These are phyloP conservation scores for Pseudomicrostroma phylloplanum DNA, from an alignment of 1,284 basidiomycete species.

Conservation along the genomic window DNA sequence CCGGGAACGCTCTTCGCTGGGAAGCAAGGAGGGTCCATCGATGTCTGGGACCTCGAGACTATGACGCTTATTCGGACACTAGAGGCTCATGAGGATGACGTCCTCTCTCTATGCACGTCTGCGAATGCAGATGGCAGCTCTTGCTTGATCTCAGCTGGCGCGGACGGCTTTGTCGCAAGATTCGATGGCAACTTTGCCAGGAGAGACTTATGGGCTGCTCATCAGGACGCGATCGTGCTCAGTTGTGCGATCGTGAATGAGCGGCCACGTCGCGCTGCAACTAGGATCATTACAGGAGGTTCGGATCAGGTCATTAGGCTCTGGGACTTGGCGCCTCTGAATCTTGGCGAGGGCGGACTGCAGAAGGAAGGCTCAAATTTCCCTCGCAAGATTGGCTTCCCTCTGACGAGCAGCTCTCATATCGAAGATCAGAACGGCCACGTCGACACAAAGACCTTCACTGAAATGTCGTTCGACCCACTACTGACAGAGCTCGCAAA, in stretches of 20 bases:
- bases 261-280: constrained; percentile 8
- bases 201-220: constrained; percentile 39
- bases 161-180: constrained; percentile 32
- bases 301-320: constrained; percentile 35
- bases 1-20: constrained; percentile 75
- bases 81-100: constrained; percentile 66
- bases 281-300: constrained; percentile 24
- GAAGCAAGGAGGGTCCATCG: constrained; percentile 85
- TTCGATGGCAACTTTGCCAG: constrained; percentile 34
- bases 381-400: too few species aligned
- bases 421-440: not conserved
- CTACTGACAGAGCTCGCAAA: constrained; percentile 67
- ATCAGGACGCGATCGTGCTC: constrained; percentile 20
- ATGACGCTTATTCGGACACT: constrained; percentile 76
- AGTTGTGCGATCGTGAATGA: constrained; percentile 17
- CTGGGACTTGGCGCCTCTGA: constrained; percentile 22
- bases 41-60: constrained; percentile 82
- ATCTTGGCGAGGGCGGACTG: not conserved
- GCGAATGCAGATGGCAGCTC: constrained; percentile 52
- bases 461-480: constrained; percentile 37
- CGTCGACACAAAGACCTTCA: not conserved
- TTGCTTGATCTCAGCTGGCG: constrained; percentile 27
- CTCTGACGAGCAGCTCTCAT: not conserved
- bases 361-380: not conserved
- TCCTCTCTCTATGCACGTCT: constrained; percentile 23